Percentiles rank a stretch among this genome's conserved stretches.
Evolutionary conservation across 2,329 filamentous ascomycete species (phyloP).

Genomic region (Neocucurbitaria cava): DNA sequence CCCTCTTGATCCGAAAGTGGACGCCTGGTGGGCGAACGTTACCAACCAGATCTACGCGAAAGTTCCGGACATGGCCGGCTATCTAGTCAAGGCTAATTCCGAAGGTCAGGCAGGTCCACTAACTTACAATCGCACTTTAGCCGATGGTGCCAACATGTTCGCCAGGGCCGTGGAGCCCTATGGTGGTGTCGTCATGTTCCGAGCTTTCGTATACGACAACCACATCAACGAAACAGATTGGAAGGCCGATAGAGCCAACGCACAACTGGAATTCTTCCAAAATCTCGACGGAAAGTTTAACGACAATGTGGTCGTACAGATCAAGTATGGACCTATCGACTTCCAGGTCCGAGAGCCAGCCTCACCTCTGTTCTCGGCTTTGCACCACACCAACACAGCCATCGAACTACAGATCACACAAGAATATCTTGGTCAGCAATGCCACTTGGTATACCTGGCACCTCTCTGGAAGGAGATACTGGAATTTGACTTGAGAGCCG

Average conservation of each 20-base stretch:
- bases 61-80: constrained; percentile 73
- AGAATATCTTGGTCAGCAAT: constrained; percentile 75
- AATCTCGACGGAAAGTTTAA: constrained; percentile 70
- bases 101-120: constrained; percentile 75
- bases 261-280: constrained; percentile 71
- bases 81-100: constrained; percentile 74
- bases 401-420: constrained; percentile 73
- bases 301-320: constrained; percentile 74
- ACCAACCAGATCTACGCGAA: constrained; percentile 65
- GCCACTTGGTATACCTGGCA: constrained; percentile 71
- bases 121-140: constrained; percentile 73
- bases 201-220: constrained; percentile 74
- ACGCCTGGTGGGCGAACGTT: constrained; percentile 68
- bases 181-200: constrained; percentile 80
- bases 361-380: constrained; percentile 68
- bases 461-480: constrained; percentile 73
- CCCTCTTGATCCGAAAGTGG: constrained; percentile 66
- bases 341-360: constrained; percentile 74
- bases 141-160: constrained; percentile 73
- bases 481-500: constrained; percentile 70
- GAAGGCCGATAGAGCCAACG: constrained; percentile 73
- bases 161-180: constrained; percentile 90
- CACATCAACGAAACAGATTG: constrained; percentile 65
- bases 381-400: constrained; percentile 57
- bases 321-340: constrained; percentile 78